Percentiles rank a stretch among this genome's conserved stretches.
Evolutionary conservation across 1,284 basidiomycete species (phyloP).

Genomic region (Phaffia rhodozyma): DNA sequence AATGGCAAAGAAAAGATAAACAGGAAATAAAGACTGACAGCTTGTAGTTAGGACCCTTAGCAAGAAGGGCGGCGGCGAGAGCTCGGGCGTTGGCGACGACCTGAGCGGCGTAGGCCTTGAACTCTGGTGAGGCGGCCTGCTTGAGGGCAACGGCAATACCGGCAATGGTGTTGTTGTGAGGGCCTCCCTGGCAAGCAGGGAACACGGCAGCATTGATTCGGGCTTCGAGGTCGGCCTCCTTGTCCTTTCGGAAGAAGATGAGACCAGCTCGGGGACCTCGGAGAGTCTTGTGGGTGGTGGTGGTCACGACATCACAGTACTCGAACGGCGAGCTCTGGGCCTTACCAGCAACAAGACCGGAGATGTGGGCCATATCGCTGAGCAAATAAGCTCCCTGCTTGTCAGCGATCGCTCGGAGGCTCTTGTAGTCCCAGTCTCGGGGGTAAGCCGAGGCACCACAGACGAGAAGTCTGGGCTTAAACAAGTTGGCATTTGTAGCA

Average conservation of each 20-base stretch:
- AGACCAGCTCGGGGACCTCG: slow-evolving; percentile 96
- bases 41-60: slow-evolving; percentile 61
- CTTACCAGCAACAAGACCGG: slow-evolving; percentile 85
- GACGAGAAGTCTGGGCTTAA: slow-evolving; percentile 92
- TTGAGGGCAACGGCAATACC: slow-evolving; percentile 90
- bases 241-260: slow-evolving; percentile 97
- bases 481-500: slow-evolving; percentile 79
- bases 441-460: slow-evolving; percentile 99
- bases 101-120: slow-evolving; percentile 87
- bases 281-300: slow-evolving; percentile 97
- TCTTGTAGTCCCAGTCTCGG: slow-evolving; percentile 89
- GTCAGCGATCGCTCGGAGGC: slow-evolving; percentile 70
- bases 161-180: slow-evolving; percentile 99
- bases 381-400: slow-evolving; percentile 83
- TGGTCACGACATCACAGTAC: slow-evolving; percentile 93
- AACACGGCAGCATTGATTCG: slow-evolving; percentile 97
- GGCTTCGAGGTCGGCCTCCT: slow-evolving; percentile 74
- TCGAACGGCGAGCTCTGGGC: slow-evolving; percentile 91
- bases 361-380: slow-evolving; percentile 97
- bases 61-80: slow-evolving; percentile 57
- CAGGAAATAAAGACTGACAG: slow-evolving; percentile 36
- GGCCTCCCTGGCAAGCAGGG: slow-evolving; percentile 99
- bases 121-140: slow-evolving; percentile 82
- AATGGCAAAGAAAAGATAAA: too few relatives aligned
- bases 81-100: slow-evolving; percentile 78